Evolutionary conservation across 805 yeast genomes (phyloP), one percentile per base, ranked within the genome.

Genomic region (Hyphopichia homilentoma): DNA sequence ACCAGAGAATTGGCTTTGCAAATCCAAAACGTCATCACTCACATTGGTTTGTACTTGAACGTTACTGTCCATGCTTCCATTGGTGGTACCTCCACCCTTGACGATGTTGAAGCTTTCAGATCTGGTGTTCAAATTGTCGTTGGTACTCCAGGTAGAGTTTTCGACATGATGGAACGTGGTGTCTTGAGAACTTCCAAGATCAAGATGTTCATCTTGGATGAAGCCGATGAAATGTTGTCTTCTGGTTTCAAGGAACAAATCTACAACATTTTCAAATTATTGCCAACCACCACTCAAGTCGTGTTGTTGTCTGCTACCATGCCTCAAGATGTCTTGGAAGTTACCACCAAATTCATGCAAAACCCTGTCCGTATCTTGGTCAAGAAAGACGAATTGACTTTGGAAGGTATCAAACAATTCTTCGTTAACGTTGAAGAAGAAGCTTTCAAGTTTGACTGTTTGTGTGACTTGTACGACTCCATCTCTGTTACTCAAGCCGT

Each of bases 141-240:
- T 52, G 98, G 97, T 59, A 93, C 98, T 39, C 98, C 98, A 50
- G 98, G 98, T 57, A 81, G 98, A 70, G 97, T 93, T 44, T 77
- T 72, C 54, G 97, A 93, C 65, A 87, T 93, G 90, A 89, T 93
- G 58, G 84, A 85, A 66, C 79, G 97, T 61, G 76, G 95, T 54
- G 73, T 71, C 67, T 79, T 93, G 65, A 79, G 70, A 59, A 82
- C 95, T 44, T 77, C 85, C 52, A 75, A 81, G 62, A 74, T 93
- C 54, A 87, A 88, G 73, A 87, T 93, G 94, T 78, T 93, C 68
- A 81, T 90, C 58, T 75, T 93, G 56, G 98, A 90, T 70, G 98
- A 90, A 73, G 97, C 97, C 54, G 98, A 90, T 74, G 97, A 93
- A 75, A 76, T 90, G 80, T 76, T 90, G 60, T 77, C 86, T 29